Evolutionary conservation across 495 filamentous ascomycete species (phyloP).

Genomic region (Hypoxylon subgilvum): DNA sequence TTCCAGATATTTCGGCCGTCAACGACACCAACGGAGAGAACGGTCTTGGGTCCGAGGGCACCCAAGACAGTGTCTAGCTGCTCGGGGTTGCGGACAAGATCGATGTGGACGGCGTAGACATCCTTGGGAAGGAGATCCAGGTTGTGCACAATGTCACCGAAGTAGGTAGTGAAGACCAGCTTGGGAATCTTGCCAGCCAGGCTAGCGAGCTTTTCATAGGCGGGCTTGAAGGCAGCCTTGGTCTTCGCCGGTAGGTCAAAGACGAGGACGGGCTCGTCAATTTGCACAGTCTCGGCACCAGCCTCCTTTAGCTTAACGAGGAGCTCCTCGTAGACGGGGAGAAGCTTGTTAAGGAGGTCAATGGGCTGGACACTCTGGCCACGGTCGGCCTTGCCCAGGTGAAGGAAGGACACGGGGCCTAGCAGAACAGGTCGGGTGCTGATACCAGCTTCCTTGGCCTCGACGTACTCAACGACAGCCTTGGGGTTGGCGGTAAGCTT

Average conservation of each 20-base stretch:
- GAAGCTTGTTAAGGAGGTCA: constrained; percentile 84
- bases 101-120: constrained; percentile 85
- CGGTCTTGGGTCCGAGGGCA: constrained; percentile 81
- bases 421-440: constrained; percentile 90
- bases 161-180: constrained; percentile 91
- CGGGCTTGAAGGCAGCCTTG: constrained; percentile 97
- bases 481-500: constrained; percentile 85
- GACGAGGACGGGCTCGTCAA: constrained; percentile 96
- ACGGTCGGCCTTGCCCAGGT: constrained; percentile 96
- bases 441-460: constrained; percentile 96
- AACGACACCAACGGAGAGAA: constrained; percentile 91
- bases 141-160: constrained; percentile 99
- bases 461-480: constrained; percentile 89
- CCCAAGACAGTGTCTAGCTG: constrained; percentile 82
- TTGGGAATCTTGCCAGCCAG: constrained; percentile 79
- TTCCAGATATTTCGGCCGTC: constrained; percentile 99
- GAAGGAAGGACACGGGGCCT: constrained; percentile 95
- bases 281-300: constrained; percentile 93
- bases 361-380: constrained; percentile 89
- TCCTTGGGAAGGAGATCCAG: constrained; percentile 79
- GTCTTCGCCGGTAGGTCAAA: constrained; percentile 84
- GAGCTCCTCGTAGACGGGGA: constrained; percentile 91
- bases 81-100: constrained; percentile 96
- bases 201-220: constrained; percentile 83
- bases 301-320: constrained; percentile 90